phyloP scores from a whole-genome alignment of 345 rosid genomes.

The Limnanthes douglasii region DNA sequence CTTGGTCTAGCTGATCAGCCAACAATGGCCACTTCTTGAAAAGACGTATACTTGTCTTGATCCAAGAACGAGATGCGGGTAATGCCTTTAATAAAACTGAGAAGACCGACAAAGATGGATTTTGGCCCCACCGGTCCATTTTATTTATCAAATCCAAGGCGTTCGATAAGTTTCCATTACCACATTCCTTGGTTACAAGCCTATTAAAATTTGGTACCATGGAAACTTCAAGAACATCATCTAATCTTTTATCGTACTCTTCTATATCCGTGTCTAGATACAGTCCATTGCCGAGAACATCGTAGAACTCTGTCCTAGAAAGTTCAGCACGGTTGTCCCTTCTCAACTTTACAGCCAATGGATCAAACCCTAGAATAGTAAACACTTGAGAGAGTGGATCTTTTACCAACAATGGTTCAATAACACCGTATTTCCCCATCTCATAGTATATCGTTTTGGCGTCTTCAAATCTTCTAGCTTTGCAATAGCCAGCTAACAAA shows the following conservation, averaged over 20 bases:
- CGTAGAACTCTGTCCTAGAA: constrained; percentile 55
- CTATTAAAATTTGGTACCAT: constrained; percentile 37
- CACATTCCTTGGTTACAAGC: constrained; percentile 27
- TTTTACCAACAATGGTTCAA: constrained; percentile 27
- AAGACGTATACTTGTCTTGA: constrained; percentile 22
- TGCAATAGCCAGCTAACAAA: constrained; percentile 61
- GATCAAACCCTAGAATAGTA: constrained; percentile 35
- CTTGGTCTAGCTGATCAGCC: constrained; percentile 37
- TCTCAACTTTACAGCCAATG: constrained; percentile 46
- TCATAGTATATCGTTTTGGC: constrained; percentile 25
- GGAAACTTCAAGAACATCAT: constrained; percentile 28
- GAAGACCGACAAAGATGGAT: constrained; percentile 25
- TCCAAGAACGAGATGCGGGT: constrained; percentile 21
- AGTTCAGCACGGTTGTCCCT: constrained; percentile 43
- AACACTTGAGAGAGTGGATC: constrained; percentile 55
- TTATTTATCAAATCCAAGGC: constrained; percentile 33
- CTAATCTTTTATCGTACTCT: constrained; percentile 36
- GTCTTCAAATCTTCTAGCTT: constrained; percentile 56
- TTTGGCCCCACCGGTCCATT: constrained; percentile 63
- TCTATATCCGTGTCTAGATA: constrained; percentile 54
- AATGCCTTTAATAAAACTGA: constrained; percentile 29
- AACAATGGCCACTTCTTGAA: constrained; percentile 38
- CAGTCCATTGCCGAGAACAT: constrained; percentile 72
- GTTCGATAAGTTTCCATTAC: constrained; percentile 18
- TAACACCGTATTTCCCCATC: constrained; percentile 37